A percentile compares a stretch with the other conserved stretches of the same genome.
Evolutionary conservation across 2,329 filamentous ascomycete genomes (phyloP).

Genomic region (Byssochlamys sp.): DNA sequence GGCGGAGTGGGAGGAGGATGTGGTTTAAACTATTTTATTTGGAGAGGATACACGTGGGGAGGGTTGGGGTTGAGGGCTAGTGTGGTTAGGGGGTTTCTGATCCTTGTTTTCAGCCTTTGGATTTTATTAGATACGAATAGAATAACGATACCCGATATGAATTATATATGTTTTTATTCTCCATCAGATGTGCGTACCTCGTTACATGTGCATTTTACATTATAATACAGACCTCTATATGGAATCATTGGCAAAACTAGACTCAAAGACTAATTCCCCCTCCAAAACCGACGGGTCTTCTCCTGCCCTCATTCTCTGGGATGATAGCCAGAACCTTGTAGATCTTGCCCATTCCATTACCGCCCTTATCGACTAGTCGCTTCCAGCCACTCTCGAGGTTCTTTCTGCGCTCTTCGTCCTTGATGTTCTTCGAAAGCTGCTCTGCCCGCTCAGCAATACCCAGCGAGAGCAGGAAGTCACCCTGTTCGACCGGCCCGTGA

Average conservation of each 20-base stretch:
- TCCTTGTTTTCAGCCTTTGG: neutral
- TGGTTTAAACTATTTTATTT: too few species aligned
- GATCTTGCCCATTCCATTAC: slow-evolving; percentile 81
- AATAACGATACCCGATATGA: slow-evolving; percentile 3
- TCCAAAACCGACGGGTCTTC: slow-evolving; percentile 84
- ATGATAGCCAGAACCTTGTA: slow-evolving; percentile 90
- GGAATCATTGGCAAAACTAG: slow-evolving; percentile 1
- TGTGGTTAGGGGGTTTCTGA: neutral
- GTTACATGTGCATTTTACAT: neutral
- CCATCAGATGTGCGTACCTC: slow-evolving; percentile 1
- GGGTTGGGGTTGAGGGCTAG: neutral
- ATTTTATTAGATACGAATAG: neutral
- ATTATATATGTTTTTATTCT: neutral
- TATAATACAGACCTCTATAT: slow-evolving; percentile 6
- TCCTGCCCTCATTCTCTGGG: slow-evolving; percentile 63
- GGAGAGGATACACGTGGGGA: too few species aligned
- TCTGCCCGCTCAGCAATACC: slow-evolving; percentile 71
- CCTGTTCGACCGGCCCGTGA: slow-evolving; percentile 83
- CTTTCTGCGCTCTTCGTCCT: slow-evolving; percentile 44
- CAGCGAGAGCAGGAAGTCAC: slow-evolving; percentile 66
- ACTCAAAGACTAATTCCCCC: slow-evolving; percentile 42
- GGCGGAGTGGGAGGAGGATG: too few species aligned
- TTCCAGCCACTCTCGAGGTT: slow-evolving; percentile 67
- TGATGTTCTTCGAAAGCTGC: slow-evolving; percentile 48
- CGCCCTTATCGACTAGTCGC: slow-evolving; percentile 71